Base-by-base conservation (phyloP, 306 rosid genomes). In the Begonia masoniana region DNA sequence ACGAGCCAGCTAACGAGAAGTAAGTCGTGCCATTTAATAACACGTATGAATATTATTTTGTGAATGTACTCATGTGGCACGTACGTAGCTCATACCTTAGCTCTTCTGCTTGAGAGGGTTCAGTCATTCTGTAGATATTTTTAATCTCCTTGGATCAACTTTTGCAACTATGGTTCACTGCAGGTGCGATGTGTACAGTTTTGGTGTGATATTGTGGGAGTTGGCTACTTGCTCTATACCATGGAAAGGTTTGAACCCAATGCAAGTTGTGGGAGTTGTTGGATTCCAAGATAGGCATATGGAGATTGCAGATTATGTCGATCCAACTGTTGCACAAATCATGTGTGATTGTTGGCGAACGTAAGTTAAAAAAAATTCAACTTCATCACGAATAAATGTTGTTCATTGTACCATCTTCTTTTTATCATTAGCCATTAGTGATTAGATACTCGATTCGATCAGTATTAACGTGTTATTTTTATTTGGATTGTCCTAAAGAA, bases 221-320 rank as follows among this genome's bases (percentile, higher is more conserved):
- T 70, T 92, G 76, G 59, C 80, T 46, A 86, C 95, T 36, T 57
- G 70, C 52, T 61, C 50, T 49, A 71, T 92, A 68, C 99, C 99
- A 23, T 92, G 99, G 99, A 78, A 75, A 59, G 96, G 99, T 50
- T 74, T 92, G 88, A 92, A 92, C 75, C 99, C 99, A 39, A 92
- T 92, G 99, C 99, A 92, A 82, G 99, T 92, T 63, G 99, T 92
- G 56, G 99, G 99, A 74, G 99, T 96, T 59, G 99, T 92, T 62
- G 99, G 99, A 41, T 92, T 92, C 74, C 99, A 92, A 65, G 81
- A 92, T 67, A 79, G 85, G 77, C 93, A 93, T 63, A 87, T 87
- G 57, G 96, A 92, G 66, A 83, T 92, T 71, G 95, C 95, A 21
- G 89, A 83, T 54, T 83, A 92, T 12, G 66, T 81, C 46, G 79